Conservation (phyloP, 1,139 yeast genomes). For the Taphrina betulina region DNA sequence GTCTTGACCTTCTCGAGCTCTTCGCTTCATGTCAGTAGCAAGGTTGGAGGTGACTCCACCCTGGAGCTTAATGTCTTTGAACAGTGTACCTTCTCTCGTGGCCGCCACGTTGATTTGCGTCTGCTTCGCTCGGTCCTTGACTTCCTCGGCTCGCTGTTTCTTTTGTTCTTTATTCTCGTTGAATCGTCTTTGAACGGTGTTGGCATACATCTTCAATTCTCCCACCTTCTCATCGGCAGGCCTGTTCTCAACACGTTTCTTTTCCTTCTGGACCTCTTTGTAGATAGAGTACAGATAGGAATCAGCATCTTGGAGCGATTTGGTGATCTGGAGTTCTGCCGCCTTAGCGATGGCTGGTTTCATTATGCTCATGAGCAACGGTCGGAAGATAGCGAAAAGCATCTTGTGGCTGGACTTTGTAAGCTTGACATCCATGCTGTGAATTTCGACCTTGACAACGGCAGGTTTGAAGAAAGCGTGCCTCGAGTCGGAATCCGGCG, state of each 20-base stretch:
- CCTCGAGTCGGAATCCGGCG: constrained; percentile 20
- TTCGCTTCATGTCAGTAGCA: constrained; percentile 36
- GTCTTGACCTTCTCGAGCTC: constrained; percentile 37
- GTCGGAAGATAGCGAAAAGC: constrained; percentile 37
- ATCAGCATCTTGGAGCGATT: constrained; percentile 36
- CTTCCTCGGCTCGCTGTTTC: constrained; percentile 16
- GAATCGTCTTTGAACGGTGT: constrained; percentile 35
- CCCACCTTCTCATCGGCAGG: constrained; percentile 32
- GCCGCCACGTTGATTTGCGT: constrained; percentile 36
- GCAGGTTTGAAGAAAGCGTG: constrained; percentile 38
- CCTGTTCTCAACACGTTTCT: constrained; percentile 33
- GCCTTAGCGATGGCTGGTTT: constrained; percentile 38
- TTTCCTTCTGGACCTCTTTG: constrained; percentile 33
- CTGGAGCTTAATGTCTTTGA: constrained; percentile 36
- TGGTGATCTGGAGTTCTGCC: constrained; percentile 37
- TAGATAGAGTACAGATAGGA: constrained; percentile 35
- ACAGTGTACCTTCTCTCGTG: constrained; percentile 35
- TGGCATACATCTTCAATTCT: constrained; percentile 34
- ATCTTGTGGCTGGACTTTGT: constrained; percentile 38
- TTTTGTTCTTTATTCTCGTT: constrained; percentile 34
- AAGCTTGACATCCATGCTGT: constrained; percentile 34
- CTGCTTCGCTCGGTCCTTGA: constrained; percentile 32
- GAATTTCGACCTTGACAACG: constrained; percentile 37
- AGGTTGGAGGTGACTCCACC: constrained; percentile 32
- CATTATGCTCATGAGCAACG: constrained; percentile 35